Base-by-base conservation (phyloP, 257 asterid species). In the Anisodus tanguticus region DNA sequence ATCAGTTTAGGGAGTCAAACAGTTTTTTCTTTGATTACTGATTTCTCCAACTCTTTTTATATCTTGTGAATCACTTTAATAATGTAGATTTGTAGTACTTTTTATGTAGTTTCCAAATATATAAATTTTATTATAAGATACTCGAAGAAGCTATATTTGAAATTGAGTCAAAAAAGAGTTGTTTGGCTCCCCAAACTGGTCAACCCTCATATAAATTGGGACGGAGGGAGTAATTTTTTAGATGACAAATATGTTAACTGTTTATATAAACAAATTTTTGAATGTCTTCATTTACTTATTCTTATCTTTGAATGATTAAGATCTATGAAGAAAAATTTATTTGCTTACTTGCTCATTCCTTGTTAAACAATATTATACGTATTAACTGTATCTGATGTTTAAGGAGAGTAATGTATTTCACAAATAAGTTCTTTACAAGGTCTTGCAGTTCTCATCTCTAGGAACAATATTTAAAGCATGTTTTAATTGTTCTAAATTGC, bases 381-480 rank as follows among this genome's bases (percentile, higher is more conserved):
- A 1, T 3, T 41, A 41, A 41, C 4, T 22, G 11, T 74, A 12
- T 49, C 11, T 74, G 8, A 15, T 49, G 0, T 26, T 19, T 49
- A 0, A 74, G 80, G 80, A 51, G 9, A 26, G 26, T 17, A 70
- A 51, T 53, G 63, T 1, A 76, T n/a, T 59, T 26, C 26, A 6
- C 22, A 74, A 49, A 74, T 49, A 74, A 71, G 79, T 71, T 47
- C 41, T 74, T 37, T 74, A 51, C 81, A 49, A 22, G 8, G 45
- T 22, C 51, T 49, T 74, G 62, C 81, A 22, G 22, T 51, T 76
- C 45, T 76, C 22, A 49, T 22, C 47, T 53, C 62, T 51, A 51
- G 12, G 62, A 51, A 76, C 62, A 7, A 1, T 76, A 49, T 76
- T 76, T 49, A 9, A 22, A 22, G 62, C 19, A 1, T 45, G 3